phyloP scores from a whole-genome alignment of 768 basidiomycete species.

The Boletus rubropictus region DNA sequence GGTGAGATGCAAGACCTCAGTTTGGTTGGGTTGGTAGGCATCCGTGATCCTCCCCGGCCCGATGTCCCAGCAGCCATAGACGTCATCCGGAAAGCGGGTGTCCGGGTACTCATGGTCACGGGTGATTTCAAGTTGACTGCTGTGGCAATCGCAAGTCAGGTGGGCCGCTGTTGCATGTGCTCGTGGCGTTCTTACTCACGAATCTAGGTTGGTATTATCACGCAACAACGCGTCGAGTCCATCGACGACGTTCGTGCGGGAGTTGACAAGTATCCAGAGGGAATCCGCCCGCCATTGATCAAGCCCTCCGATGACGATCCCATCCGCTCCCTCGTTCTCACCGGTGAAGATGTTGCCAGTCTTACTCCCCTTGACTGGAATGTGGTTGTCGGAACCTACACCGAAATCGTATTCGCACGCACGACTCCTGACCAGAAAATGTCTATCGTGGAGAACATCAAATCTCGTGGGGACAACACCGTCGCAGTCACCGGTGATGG shows the following conservation, averaged over 20 bases:
- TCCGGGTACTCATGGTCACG: slow-evolving; percentile 52
- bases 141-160: slow-evolving; percentile 43
- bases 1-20: slow-evolving; percentile 36
- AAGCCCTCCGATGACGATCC: slow-evolving; percentile 37
- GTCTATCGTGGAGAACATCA: slow-evolving; percentile 49
- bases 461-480: slow-evolving; percentile 41
- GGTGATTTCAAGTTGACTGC: slow-evolving; percentile 54
- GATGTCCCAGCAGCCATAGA: slow-evolving; percentile 44
- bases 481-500: slow-evolving; percentile 57
- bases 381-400: slow-evolving; percentile 32
- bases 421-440: slow-evolving; percentile 56
- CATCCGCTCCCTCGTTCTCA: slow-evolving; percentile 37
- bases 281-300: slow-evolving; percentile 16
- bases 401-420: slow-evolving; percentile 47
- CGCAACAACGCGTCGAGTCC: slow-evolving; percentile 35
- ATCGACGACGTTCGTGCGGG: slow-evolving; percentile 25
- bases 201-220: slow-evolving; percentile 40
- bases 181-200: not conserved
- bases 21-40: slow-evolving; percentile 48
- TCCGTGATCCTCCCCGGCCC: slow-evolving; percentile 51
- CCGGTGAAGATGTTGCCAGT: slow-evolving; percentile 39
- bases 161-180: slow-evolving; percentile 15
- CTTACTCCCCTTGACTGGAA: slow-evolving; percentile 39
- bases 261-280: slow-evolving; percentile 14
- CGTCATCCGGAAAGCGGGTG: slow-evolving; percentile 44